Evolutionary conservation across 2,329 filamentous ascomycete species (phyloP).

Genomic region (Monosporascus cannonballus): DNA sequence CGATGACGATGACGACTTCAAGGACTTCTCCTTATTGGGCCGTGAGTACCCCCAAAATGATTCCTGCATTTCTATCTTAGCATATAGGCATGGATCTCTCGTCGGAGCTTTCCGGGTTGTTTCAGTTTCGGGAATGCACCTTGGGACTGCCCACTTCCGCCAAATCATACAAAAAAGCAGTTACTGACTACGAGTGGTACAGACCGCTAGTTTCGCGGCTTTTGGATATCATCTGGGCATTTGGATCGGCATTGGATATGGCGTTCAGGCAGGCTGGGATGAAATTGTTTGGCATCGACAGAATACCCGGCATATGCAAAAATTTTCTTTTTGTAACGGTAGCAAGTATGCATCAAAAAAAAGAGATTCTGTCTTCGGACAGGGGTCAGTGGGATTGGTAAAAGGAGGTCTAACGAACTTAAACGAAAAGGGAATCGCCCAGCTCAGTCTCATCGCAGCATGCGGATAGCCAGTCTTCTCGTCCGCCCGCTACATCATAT

Average conservation of each 20-base stretch:
- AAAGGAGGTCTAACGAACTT: too few relatives aligned
- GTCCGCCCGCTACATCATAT: too few relatives aligned
- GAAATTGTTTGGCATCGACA: not conserved
- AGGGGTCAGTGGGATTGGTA: too few relatives aligned
- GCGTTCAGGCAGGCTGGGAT: not conserved
- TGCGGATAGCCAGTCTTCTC: too few relatives aligned
- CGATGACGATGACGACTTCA: slow-evolving; percentile 41
- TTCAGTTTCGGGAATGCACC: too few relatives aligned
- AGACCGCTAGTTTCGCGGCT: not conserved
- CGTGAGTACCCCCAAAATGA: slow-evolving; percentile 19
- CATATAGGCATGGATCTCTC: too few relatives aligned
- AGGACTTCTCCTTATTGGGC: slow-evolving; percentile 29
- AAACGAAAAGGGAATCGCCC: too few relatives aligned
- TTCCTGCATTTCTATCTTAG: too few relatives aligned
- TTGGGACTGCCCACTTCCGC: too few relatives aligned
- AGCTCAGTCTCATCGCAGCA: too few relatives aligned
- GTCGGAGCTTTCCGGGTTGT: too few relatives aligned
- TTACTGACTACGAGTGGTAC: not conserved
- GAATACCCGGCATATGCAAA: not conserved
- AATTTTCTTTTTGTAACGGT: not conserved
- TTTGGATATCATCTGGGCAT: slow-evolving; percentile 1
- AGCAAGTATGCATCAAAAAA: not conserved
- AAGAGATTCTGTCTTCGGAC: not conserved
- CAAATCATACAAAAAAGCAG: not conserved
- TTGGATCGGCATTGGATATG: not conserved